phyloP scores from a whole-genome alignment of 139 green algal species.

The Eudorina sp. region DNA sequence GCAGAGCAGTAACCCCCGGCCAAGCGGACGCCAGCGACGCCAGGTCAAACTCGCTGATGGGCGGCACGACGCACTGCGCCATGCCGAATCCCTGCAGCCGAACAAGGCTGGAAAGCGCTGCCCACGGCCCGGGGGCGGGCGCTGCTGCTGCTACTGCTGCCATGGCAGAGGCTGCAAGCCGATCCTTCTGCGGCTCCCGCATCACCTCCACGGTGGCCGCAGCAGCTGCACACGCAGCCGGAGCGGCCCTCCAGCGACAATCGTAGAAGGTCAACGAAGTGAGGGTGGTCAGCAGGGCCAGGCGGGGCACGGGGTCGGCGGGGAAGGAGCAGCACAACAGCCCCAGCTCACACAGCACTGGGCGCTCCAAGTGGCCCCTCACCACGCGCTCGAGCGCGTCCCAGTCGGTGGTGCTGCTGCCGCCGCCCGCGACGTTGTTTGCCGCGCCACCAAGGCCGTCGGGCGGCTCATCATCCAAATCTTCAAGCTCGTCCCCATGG shows the following conservation, averaged over 20 bases:
- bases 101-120: neutral
- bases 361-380: neutral
- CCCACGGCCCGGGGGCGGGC: neutral
- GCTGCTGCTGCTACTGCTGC: neutral
- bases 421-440: neutral
- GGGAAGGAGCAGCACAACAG: conserved; percentile 32
- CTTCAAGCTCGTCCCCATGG: conserved; percentile 18
- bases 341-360: neutral
- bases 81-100: neutral
- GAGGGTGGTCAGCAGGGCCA: neutral
- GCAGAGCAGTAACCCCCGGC: neutral
- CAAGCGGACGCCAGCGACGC: neutral
- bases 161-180: neutral
- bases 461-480: neutral
- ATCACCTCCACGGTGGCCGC: neutral
- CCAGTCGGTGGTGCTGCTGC: conserved; percentile 4
- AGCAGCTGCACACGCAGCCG: no score
- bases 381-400: conserved; percentile 19
- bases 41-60: neutral
- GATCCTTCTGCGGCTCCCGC: neutral
- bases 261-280: neutral
- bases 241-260: conserved; percentile 3
- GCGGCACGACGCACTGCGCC: neutral
- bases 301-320: neutral
- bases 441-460: neutral